Conservation (phyloP, 192 early-diverging fungal species). For the Backusella luteola region DNA sequence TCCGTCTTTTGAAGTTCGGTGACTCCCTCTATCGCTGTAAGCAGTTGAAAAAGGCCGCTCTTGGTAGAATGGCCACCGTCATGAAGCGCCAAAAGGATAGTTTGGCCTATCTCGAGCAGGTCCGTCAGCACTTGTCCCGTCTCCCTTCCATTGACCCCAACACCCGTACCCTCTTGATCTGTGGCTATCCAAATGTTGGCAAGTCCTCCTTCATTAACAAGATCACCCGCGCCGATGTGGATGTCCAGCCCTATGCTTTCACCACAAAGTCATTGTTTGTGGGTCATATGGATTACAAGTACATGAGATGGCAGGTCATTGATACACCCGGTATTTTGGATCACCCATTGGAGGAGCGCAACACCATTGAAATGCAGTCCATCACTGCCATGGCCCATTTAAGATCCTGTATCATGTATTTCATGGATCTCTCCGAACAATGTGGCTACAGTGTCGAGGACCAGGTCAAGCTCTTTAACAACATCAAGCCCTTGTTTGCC, state of each 20-base stretch:
- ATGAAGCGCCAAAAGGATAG: slow-evolving; percentile 99
- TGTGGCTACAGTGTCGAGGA: slow-evolving; percentile 97
- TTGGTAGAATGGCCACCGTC: slow-evolving; percentile 99
- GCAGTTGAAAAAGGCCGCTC: slow-evolving; percentile 96
- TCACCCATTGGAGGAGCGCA: slow-evolving; percentile 98
- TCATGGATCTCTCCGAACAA: slow-evolving; percentile 96
- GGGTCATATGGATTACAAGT: slow-evolving; percentile 99
- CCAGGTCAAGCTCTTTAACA: slow-evolving; percentile 87
- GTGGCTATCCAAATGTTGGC: slow-evolving; percentile 99
- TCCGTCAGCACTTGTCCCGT: slow-evolving; percentile 98
- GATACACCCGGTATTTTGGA: slow-evolving; percentile 99
- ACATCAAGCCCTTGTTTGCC: slow-evolving; percentile 97
- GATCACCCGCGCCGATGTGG: slow-evolving; percentile 97
- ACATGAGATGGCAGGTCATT: slow-evolving; percentile 99
- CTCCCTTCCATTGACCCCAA: slow-evolving; percentile 99
- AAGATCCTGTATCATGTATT: slow-evolving; percentile 94
- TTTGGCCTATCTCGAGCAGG: slow-evolving; percentile 97
- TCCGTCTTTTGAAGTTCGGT: slow-evolving; percentile 96
- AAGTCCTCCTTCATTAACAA: slow-evolving; percentile 99
- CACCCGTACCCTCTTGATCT: slow-evolving; percentile 97
- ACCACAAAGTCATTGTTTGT: slow-evolving; percentile 99
- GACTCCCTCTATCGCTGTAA: slow-evolving; percentile 99
- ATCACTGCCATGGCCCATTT: slow-evolving; percentile 99
- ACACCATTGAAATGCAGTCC: slow-evolving; percentile 99
- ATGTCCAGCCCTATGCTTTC: slow-evolving; percentile 99